A percentile compares a stretch with the other conserved stretches of the same genome.
These are phyloP conservation scores for Rubia peregrina DNA, from an alignment of 305 asterid genomes.

Conservation along the genomic window DNA sequence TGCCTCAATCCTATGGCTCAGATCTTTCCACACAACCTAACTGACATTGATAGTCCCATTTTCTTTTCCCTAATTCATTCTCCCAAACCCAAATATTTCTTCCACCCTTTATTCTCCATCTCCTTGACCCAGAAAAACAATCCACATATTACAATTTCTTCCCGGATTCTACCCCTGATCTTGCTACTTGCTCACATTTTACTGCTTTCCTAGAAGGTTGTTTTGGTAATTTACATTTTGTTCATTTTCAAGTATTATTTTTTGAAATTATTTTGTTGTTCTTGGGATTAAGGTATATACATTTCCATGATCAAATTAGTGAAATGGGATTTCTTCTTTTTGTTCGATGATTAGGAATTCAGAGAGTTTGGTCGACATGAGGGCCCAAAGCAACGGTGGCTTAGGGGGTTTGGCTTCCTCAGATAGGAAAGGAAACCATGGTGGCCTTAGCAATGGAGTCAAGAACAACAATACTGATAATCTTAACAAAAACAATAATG, in stretches of 20 bases:
- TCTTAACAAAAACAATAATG: conserved; percentile 32
- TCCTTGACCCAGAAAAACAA: neutral
- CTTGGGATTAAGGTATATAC: neutral
- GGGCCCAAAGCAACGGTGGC: conserved; percentile 74
- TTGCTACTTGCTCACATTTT: conserved; percentile 24
- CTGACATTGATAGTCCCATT: neutral
- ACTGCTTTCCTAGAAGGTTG: conserved; percentile 29
- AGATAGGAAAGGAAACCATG: conserved; percentile 35
- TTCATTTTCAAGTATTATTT: neutral
- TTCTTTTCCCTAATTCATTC: conserved; percentile 8
- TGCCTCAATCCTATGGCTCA: conserved; percentile 39
- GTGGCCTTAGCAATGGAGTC: conserved; percentile 27
- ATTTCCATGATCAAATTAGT: conserved; percentile 1
- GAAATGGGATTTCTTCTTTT: neutral
- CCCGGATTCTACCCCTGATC: neutral
- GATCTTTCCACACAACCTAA: conserved; percentile 20
- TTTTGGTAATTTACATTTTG: conserved; percentile 25
- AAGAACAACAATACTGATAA: conserved; percentile 23
- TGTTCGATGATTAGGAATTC: conserved; percentile 49
- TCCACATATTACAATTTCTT: neutral
- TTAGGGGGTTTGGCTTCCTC: conserved; percentile 63
- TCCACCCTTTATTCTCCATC: conserved; percentile 18
- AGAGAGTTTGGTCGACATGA: conserved; percentile 65
- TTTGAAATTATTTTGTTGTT: neutral
- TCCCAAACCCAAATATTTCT: conserved; percentile 22